Evolutionary conservation across 108 stramenopile species (phyloP).

Genomic region (Cyclotella baltica): DNA sequence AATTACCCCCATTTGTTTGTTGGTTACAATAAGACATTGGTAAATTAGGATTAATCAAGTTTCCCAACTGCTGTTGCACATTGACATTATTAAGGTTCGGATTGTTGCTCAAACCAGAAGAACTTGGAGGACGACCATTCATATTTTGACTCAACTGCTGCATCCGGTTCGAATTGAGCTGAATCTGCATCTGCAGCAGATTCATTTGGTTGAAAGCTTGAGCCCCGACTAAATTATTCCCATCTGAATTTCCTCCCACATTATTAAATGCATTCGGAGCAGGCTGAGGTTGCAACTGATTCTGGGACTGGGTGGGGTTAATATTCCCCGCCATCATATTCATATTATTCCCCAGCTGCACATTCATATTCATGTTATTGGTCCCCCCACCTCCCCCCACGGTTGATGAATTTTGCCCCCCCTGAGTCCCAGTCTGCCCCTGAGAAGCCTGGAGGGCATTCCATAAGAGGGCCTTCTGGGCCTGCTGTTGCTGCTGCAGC

Average conservation of each 20-base stretch:
- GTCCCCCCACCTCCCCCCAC: too few relatives aligned
- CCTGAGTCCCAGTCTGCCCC: too few relatives aligned
- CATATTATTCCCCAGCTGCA: too few relatives aligned
- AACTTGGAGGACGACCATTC: not conserved
- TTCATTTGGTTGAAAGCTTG: not conserved
- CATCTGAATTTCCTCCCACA: not conserved
- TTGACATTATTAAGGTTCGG: constrained; percentile 2
- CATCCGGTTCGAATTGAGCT: not conserved
- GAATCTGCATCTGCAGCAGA: constrained; percentile 1
- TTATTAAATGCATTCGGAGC: not conserved
- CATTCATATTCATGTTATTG: too few relatives aligned
- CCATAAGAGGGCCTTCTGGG: too few relatives aligned
- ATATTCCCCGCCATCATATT: too few relatives aligned
- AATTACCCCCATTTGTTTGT: not conserved
- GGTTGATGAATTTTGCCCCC: too few relatives aligned
- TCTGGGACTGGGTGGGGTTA: too few relatives aligned
- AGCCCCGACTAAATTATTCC: not conserved
- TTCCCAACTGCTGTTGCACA: not conserved
- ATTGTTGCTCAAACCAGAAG: not conserved
- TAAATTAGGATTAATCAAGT: not conserved
- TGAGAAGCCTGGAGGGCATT: too few relatives aligned
- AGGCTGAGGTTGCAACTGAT: too few relatives aligned
- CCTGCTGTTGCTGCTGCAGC: too few relatives aligned
- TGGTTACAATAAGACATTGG: not conserved
- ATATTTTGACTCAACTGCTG: not conserved